Conservation (phyloP, 139 green algal species). For the Chlamydomonas eustigma region DNA sequence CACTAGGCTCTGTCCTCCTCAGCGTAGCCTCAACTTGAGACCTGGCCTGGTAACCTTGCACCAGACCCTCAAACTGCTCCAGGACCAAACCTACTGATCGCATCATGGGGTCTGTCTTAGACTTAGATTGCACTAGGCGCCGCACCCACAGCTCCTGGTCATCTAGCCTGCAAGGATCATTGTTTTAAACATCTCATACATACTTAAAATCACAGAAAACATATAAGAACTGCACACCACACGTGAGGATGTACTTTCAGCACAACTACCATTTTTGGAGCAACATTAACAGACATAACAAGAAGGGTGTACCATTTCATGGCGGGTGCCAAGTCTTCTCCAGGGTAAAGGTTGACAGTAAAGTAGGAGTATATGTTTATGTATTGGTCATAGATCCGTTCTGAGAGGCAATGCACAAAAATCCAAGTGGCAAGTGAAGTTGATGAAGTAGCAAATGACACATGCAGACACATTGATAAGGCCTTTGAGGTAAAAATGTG, state of each 20-base stretch:
- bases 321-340: neutral
- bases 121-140: neutral
- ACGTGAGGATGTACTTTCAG: too few relatives aligned
- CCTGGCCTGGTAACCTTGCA: slow-evolving; percentile 48
- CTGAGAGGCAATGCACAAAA: neutral
- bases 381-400: slow-evolving; percentile 49
- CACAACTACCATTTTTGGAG: too few relatives aligned
- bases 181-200: too few relatives aligned
- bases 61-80: slow-evolving; percentile 61
- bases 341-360: slow-evolving; percentile 36
- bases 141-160: neutral
- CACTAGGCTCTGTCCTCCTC: too few relatives aligned
- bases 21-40: neutral
- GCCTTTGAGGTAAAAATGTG: too few relatives aligned
- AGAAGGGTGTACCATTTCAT: slow-evolving; percentile 45
- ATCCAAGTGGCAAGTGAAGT: too few relatives aligned
- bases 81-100: neutral
- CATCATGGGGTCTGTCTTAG: neutral
- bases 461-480: too few relatives aligned
- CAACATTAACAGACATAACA: too few relatives aligned
- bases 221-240: too few relatives aligned
- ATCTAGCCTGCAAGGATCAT: neutral
- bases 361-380: slow-evolving; percentile 50
- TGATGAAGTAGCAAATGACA: too few relatives aligned
- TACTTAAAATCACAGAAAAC: too few relatives aligned